Base-by-base conservation (phyloP, 768 basidiomycete genomes). In the Phlebiopsis gigantea region DNA sequence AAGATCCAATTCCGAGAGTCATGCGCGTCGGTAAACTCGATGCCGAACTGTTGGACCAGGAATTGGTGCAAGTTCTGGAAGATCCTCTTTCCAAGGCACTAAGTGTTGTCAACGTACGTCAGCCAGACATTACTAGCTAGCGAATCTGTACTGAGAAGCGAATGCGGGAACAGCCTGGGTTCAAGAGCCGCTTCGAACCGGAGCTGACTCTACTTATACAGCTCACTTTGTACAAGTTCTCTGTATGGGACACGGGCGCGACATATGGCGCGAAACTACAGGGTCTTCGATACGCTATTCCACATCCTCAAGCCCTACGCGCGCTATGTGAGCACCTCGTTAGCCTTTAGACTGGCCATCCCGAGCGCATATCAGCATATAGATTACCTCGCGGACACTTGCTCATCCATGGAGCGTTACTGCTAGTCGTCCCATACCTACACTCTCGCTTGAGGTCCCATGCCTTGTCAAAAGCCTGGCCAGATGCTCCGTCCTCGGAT, bases 21-120 rank as follows among this genome's bases (percentile, higher is more conserved):
- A 75, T 83, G 24, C 88, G 94, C 44, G 93, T 98, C 47, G 88
- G 90, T 7, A 91, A 96, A 70, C 82, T 98, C 53, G 96, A 98
- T 69, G 84, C 95, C 2, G 88, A 93, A 63, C 77, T 95, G 22
- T 79, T 98, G 47, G 96, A 98, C 73, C 82, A 86, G 62, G 93
- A 97, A 60, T 81, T 98, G 17, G 82, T 88, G 29, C 79, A 84
- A 26, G 73, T 97, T 58, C 77, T 98, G 29, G 84, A 83, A 64
- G 90, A 90, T 53, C 94, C 93, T n/a, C 69, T 98, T 47, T 75
- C 76, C 60, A 87, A 80, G 57, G 84, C 93, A 1, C 70, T 96
- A 21, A 76, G 79, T 24, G 72, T 84, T 14, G 73, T 91, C 49
- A 81, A 81, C 62, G 92, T 93, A 71, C 60, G 84, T 70, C 14